Conservation (phyloP, 2,329 filamentous ascomycete genomes). For the Endocalyx cinctus region DNA sequence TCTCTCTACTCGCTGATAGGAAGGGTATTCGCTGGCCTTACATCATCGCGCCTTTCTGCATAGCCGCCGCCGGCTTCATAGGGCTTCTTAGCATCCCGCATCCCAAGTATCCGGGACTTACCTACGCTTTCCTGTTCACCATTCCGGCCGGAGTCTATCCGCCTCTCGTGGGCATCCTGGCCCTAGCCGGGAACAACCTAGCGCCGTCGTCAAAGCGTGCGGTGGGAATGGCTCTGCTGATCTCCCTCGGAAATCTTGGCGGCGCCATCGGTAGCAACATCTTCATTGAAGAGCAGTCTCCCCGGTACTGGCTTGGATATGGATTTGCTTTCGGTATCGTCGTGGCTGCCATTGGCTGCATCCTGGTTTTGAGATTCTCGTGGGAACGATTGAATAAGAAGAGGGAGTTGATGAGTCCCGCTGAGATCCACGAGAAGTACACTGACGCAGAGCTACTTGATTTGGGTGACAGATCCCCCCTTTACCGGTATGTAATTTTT, state of each 20-base stretch:
- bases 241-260: slow-evolving; percentile 35
- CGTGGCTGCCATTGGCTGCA: too few relatives aligned
- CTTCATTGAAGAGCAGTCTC: slow-evolving; percentile 25
- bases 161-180: slow-evolving; percentile 35
- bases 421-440: too few relatives aligned
- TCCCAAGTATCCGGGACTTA: too few relatives aligned
- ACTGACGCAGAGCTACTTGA: too few relatives aligned
- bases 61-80: neutral
- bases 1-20: slow-evolving; percentile 32
- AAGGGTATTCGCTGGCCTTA: slow-evolving; percentile 35
- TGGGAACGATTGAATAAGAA: too few relatives aligned
- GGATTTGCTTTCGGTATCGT: too few relatives aligned
- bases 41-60: slow-evolving; percentile 25
- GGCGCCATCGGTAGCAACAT: slow-evolving; percentile 31
- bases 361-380: too few relatives aligned
- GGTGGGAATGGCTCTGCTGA: slow-evolving; percentile 35
- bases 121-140: slow-evolving; percentile 40
- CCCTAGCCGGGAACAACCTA: slow-evolving; percentile 37
- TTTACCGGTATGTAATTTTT: too few relatives aligned
- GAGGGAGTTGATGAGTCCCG: too few relatives aligned
- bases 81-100: too few relatives aligned
- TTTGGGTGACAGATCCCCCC: too few relatives aligned
- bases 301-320: slow-evolving; percentile 29
- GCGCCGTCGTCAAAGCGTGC: slow-evolving; percentile 34
- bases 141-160: slow-evolving; percentile 37